phyloP scores from a whole-genome alignment of 23 red algal genomes.

The Pyropia yezoensis region DNA sequence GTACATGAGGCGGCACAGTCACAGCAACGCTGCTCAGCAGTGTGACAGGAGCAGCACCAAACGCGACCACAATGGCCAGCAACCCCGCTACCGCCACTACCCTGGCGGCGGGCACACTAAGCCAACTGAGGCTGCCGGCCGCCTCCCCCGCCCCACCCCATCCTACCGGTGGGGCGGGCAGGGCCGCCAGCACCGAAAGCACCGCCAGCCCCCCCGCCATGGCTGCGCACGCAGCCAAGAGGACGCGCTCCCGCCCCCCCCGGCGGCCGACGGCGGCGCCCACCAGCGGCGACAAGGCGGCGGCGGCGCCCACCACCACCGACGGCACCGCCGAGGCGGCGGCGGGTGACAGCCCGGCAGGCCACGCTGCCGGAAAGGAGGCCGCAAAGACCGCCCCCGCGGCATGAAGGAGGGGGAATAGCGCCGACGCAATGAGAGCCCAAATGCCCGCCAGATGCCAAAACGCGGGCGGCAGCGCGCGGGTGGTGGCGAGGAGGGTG shows the following conservation, averaged over 20 bases:
- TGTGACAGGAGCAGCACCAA: conserved; percentile 37
- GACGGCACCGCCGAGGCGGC: conserved; percentile 12
- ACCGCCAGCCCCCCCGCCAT: conserved; percentile 10
- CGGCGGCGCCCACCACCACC: conserved; percentile 17
- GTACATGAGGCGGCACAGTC: conserved; percentile 5
- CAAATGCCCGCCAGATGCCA: conserved; percentile 36
- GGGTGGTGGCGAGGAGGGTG: not conserved
- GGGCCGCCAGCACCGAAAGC: not conserved
- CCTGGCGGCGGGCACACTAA: not conserved
- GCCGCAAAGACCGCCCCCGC: conserved; percentile 27
- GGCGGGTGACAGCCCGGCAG: conserved; percentile 4
- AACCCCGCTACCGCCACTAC: not conserved
- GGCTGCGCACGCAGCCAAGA: conserved; percentile 2
- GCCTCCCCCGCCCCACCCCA: not conserved
- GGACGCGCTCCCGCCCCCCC: conserved; percentile 13
- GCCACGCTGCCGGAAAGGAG: conserved; percentile 5
- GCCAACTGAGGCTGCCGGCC: not conserved
- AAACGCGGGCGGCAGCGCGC: conserved; percentile 18
- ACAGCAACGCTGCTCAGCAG: conserved; percentile 36
- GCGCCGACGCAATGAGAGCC: conserved; percentile 18
- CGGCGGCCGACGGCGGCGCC: conserved; percentile 26
- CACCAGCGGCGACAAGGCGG: conserved; percentile 20
- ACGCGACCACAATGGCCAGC: conserved; percentile 8
- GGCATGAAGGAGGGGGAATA: conserved; percentile 34
- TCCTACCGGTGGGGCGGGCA: not conserved